A percentile compares a stretch with the other conserved stretches of the same genome.
These are phyloP conservation scores for Spergularia bocconei DNA, from an alignment of 148 eudicot genomes.

Conservation along the genomic window DNA sequence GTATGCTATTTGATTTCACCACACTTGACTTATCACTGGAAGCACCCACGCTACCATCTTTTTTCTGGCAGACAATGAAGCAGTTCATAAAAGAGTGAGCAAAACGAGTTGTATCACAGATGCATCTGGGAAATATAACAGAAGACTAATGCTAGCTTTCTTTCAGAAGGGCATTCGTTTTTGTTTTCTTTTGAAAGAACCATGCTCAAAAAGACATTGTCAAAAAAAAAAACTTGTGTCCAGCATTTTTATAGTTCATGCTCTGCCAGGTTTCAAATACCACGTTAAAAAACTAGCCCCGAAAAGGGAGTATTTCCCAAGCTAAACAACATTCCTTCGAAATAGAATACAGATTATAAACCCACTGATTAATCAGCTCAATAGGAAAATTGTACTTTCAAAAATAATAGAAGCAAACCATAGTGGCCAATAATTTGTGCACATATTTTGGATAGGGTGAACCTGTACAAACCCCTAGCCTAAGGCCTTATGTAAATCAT, in stretches of 20 bases:
- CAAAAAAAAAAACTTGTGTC: neutral
- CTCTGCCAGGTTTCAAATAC: neutral
- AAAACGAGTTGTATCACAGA: slow-evolving; percentile 2
- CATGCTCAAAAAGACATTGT: neutral
- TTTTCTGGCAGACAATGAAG: slow-evolving; percentile 51
- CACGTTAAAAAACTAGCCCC: neutral
- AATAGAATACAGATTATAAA: neutral
- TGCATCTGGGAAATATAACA: neutral
- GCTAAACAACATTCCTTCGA: neutral
- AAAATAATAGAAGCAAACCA: neutral
- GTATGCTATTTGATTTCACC: slow-evolving; percentile 69
- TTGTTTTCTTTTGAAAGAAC: neutral
- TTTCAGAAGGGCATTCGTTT: neutral
- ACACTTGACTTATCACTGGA: slow-evolving; percentile 93
- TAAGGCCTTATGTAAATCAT: neutral
- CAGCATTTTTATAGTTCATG: neutral
- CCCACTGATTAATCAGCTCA: neutral
- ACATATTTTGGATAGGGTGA: neutral
- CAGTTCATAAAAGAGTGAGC: neutral
- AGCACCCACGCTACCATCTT: slow-evolving; percentile 71
- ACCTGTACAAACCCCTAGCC: slow-evolving; percentile 2
- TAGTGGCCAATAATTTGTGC: neutral
- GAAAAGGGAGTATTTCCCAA: neutral
- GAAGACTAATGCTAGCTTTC: neutral
- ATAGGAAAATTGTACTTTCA: neutral